Percentiles rank a stretch among this genome's conserved stretches.
Evolutionary conservation across 176 grass and related monocot genomes (phyloP).

Genomic region (Tillandsia leiboldiana): DNA sequence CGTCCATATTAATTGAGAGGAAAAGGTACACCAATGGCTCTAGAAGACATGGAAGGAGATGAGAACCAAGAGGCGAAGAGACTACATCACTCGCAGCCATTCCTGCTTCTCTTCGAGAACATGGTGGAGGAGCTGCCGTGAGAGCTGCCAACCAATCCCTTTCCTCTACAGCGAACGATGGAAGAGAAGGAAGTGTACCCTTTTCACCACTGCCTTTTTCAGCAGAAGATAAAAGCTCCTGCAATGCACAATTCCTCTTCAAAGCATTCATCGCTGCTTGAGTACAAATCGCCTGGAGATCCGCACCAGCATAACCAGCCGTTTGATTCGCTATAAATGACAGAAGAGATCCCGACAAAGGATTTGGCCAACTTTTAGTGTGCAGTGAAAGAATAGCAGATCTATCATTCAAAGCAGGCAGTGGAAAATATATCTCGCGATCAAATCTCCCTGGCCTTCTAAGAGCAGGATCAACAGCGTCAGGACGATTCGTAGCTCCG

Average conservation of each 20-base stretch:
- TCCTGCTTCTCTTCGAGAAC: conserved; percentile 85
- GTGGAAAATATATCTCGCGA: conserved; percentile 93
- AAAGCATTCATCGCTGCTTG: conserved; percentile 96
- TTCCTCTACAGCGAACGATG: conserved; percentile 65
- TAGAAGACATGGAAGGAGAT: conserved; percentile 63
- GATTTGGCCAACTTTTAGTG: conserved; percentile 82
- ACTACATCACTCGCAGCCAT: conserved; percentile 66
- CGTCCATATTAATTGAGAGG: conserved; percentile 66
- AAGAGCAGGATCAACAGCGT: conserved; percentile 93
- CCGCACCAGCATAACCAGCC: conserved; percentile 87
- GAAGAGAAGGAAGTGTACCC: conserved; percentile 55
- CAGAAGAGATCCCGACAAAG: conserved; percentile 56
- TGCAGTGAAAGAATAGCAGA: conserved; percentile 85
- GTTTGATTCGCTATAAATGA: conserved; percentile 82
- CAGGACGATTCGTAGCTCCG: conserved; percentile 87
- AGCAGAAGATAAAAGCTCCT: conserved; percentile 58
- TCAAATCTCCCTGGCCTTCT: conserved; percentile 96
- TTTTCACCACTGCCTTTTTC: conserved; percentile 44
- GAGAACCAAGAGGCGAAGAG: conserved; percentile 55
- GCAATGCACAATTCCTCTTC: conserved; percentile 67
- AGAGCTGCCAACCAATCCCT: conserved; percentile 83
- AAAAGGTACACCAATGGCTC: conserved; percentile 63
- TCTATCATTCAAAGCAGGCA: conserved; percentile 76
- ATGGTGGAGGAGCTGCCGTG: conserved; percentile 81
- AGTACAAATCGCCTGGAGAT: conserved; percentile 84